A percentile compares a stretch with the other conserved stretches of the same genome.
phyloP scores from a whole-genome alignment of 2,329 filamentous ascomycete genomes.

The Diaporthe sp. region DNA sequence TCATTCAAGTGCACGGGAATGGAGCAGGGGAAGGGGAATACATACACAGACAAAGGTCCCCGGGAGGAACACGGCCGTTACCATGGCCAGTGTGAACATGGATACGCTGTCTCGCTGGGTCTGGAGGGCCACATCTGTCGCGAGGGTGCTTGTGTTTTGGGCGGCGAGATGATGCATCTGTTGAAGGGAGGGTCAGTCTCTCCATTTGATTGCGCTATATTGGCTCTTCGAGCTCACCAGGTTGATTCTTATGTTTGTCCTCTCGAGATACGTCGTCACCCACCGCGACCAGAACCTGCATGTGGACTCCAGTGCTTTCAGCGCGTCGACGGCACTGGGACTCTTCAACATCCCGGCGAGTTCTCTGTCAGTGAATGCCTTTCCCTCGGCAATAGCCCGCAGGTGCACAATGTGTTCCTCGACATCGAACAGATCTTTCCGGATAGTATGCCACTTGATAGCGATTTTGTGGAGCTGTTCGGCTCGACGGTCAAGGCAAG shows the following conservation, averaged over 20 bases:
- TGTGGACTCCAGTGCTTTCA: background rate
- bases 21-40: background rate
- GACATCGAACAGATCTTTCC: background rate
- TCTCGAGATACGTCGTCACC: background rate
- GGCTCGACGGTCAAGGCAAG: background rate
- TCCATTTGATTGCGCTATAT: background rate
- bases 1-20: background rate
- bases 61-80: background rate
- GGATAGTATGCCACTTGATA: conserved; percentile 1
- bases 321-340: background rate
- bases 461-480: background rate
- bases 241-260: background rate
- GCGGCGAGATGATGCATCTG: background rate
- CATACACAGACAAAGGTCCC: background rate
- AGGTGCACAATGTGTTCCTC: background rate
- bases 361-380: background rate
- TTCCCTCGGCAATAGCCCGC: background rate
- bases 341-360: background rate
- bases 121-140: background rate
- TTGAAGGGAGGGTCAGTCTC: background rate
- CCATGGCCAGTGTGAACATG: background rate
- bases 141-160: background rate
- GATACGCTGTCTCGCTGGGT: conserved; percentile 2
- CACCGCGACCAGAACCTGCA: background rate
- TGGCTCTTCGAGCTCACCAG: background rate